Base-by-base conservation (phyloP, 176 grass and related monocot genomes). In the Otatea glauca region DNA sequence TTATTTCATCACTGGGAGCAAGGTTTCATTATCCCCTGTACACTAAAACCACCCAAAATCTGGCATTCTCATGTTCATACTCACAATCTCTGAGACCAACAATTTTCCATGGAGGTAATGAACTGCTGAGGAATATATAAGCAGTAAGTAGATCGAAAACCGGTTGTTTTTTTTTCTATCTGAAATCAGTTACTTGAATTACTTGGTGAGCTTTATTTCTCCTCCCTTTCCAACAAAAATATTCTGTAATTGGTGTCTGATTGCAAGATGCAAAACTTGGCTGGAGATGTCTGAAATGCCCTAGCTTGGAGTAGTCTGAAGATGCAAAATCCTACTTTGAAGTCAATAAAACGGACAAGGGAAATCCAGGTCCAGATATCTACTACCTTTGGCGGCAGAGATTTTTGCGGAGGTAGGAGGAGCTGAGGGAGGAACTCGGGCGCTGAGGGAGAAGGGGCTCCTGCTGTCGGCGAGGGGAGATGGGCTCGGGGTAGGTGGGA, bases 21-120 rank as follows among this genome's bases (percentile, higher is more conserved):
- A 83, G 45, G 72, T 87, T 80, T 37, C 82, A 88, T 68, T 81
- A 85, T 73, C 77, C 82, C 49, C 90, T 88, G 90, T 92, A 92
- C 90, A 92, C 70, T 82, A 75, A 80, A 91, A 86, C 83, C 90
- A 86, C 73, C 77, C 82, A 92, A 92, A 92, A 86, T 86, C 82
- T 37, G 74, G 65, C 32, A n/a, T 80, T 72, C 55, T 82, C 77
- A 68, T 50, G 58, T 81, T 82, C 78, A 81, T 88, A 88, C 77
- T 65, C 84, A 86, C 86, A 87, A 83, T 78, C 53, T 80, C 86
- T 59, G 58, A 64, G 71, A 77, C 81, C 62, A 70, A 61, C 24
- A 61, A 74, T 75, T 87, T 85, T 74, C 86, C 70, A 88, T 88
- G 71, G 86, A 86, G 67, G 77, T 73, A 81, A 60, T 60, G 77